Evolutionary conservation across 1,284 basidiomycete species (phyloP), one percentile per base, ranked within the genome.

Genomic region (Ceratorhiza oryzae-sativae): DNA sequence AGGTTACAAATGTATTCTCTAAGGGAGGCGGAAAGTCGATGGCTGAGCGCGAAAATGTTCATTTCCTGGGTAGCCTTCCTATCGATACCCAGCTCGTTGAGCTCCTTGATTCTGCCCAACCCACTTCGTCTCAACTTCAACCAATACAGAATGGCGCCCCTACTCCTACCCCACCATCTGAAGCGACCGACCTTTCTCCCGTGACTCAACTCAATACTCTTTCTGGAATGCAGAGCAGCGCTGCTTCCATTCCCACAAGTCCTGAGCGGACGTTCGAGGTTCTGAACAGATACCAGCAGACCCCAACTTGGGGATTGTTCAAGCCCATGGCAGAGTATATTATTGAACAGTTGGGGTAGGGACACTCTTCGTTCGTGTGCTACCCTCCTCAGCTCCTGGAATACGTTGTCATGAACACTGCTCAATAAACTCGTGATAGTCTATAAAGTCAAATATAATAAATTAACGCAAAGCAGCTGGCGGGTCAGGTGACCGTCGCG

Each of bases 1-100:
- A 98, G 80, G 86, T 98, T 76, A 95, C 90, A 81, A 95, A 97
- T 78, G 89, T 97, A 61, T 99, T 98, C 82, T 97, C 96, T 5
- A 92, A 89, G 10, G 95, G 95, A 12, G 97, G 97, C 1, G 97
- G 96, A 0, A 88, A 92, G 81, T 90, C 89, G 77, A 89, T 96
- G 88, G 94, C 95, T 0, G 82, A 85, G 74, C 84, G 86, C 53
- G 93, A 96, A 79, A 85, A 83, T 6, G 78, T 98, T 30, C 80
- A 80, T 55, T 98, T 97, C 80, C 83, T 99, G 71, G 97, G 97
- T 1, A 87, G 92, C 59, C 85, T 99, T 36, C 97, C 97, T 1
- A 92, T 99, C 63, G 97, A 99, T 82, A 92, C 93, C 0, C 93
- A 93, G 76, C 86, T 99, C 30, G 95, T 97, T 58, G 88, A 87